Percentiles rank a stretch among this genome's conserved stretches.
Evolutionary conservation across 2,329 filamentous ascomycete genomes (phyloP).

Genomic region (Phaeosphaeriaceae sp.): DNA sequence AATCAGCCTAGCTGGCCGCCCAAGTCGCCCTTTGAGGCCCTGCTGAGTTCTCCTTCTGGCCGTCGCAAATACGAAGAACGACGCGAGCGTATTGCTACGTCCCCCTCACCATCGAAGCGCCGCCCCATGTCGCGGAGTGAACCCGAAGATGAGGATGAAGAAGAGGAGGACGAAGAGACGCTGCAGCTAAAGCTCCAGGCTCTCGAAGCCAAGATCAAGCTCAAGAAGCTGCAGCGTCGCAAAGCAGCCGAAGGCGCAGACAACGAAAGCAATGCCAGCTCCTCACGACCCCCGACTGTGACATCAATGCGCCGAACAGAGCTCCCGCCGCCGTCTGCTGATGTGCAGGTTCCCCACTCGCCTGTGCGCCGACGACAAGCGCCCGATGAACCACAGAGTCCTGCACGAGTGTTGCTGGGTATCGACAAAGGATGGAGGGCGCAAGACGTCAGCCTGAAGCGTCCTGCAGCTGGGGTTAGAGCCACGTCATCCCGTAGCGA

Average conservation of each 20-base stretch:
- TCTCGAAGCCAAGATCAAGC: slow-evolving; percentile 84
- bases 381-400: slow-evolving; percentile 69
- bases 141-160: slow-evolving; percentile 48
- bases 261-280: slow-evolving; percentile 26
- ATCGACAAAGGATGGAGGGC: slow-evolving; percentile 88
- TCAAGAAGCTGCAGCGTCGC: slow-evolving; percentile 81
- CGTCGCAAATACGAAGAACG: slow-evolving; percentile 73
- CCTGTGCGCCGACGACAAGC: slow-evolving; percentile 61
- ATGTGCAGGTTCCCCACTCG: slow-evolving; percentile 79
- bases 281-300: slow-evolving; percentile 38
- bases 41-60: slow-evolving; percentile 76
- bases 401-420: slow-evolving; percentile 79
- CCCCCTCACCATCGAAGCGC: slow-evolving; percentile 59
- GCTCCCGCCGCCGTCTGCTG: slow-evolving; percentile 29
- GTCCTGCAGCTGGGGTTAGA: slow-evolving; percentile 43
- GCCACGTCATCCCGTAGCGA: slow-evolving; percentile 46
- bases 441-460: slow-evolving; percentile 82
- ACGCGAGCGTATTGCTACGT: slow-evolving; percentile 62
- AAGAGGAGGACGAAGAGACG: slow-evolving; percentile 87
- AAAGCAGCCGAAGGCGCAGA: slow-evolving; percentile 41
- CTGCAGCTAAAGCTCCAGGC: slow-evolving; percentile 84
- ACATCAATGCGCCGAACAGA: slow-evolving; percentile 29
- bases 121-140: slow-evolving; percentile 32
- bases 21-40: slow-evolving; percentile 66
- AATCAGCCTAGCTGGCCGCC: slow-evolving; percentile 64